Conservation (phyloP, 169 alveolate genomes). For the Plasmodium yoelii region DNA sequence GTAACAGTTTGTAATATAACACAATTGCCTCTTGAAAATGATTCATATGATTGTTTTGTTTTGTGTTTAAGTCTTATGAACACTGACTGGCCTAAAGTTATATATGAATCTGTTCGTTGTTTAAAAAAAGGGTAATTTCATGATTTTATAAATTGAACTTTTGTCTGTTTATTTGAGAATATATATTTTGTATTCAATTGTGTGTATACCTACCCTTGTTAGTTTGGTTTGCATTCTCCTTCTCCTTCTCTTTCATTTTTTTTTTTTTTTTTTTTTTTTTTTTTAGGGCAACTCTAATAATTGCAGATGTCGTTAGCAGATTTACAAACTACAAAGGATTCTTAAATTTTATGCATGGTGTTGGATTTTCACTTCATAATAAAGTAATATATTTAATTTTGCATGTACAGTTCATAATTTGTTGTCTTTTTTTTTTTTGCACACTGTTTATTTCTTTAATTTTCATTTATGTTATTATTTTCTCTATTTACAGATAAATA, state of each 20-base stretch:
- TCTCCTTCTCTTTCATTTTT: background rate
- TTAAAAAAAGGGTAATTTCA: conserved; percentile 32
- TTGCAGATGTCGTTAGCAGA: conserved; percentile 63
- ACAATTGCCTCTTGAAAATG: conserved; percentile 14
- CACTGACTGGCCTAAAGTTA: conserved; percentile 74
- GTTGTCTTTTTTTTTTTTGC: background rate
- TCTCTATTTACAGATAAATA: conserved; percentile 23
- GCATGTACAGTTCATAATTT: background rate
- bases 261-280: conserved; percentile 16
- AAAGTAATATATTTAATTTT: conserved; percentile 16
- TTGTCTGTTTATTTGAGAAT: background rate
- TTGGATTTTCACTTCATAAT: conserved; percentile 39
- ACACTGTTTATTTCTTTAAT: background rate
- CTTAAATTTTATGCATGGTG: conserved; percentile 42
- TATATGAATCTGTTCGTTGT: conserved; percentile 59
- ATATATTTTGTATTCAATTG: background rate
- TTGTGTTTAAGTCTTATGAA: conserved; percentile 57
- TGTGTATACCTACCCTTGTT: background rate
- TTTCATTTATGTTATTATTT: conserved; percentile 10
- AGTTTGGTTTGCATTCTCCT: background rate
- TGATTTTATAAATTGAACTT: background rate
- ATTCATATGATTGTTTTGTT: conserved; percentile 52
- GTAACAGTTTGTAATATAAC: conserved; percentile 64
- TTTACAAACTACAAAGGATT: conserved; percentile 65
- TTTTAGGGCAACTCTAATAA: conserved; percentile 50